Base-by-base conservation (phyloP, 345 rosid genomes). In the Syzygium grande region DNA sequence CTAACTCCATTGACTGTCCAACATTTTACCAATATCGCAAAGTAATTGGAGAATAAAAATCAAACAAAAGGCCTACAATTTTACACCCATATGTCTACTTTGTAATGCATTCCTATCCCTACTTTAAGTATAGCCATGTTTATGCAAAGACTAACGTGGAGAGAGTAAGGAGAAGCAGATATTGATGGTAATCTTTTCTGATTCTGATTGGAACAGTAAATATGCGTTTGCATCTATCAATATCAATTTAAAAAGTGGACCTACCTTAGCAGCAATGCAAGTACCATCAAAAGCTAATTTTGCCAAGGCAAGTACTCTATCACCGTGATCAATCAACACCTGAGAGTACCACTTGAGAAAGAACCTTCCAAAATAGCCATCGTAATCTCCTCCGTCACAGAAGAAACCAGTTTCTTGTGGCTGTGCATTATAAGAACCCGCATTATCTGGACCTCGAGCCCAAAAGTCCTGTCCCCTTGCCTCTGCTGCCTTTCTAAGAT, bases 361-460 rank as follows among this genome's bases (percentile, higher is more conserved):
- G 93, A 98, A 98, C 89, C 98, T 96, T 46, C 99, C 99, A 85
- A 96, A 96, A 89, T 94, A 93, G 53, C 98, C 95, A 91, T 95
- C 98, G 51, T 96, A 98, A 84, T 94, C 98, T 89, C 99, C 99
- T 86, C 97, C 99, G 85, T 98, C 99, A 93, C 97, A 92, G 91
- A 98, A 98, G 94, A 98, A 98, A 84, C 96, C 95, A 46, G 99
- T 96, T 88, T 94, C 98, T 52, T 94, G 95, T 51, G 99, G 99
- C 87, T 89, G 96, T 83, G 98, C 93, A 90, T 96, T 98, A 90
- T 96, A 96, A 29, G 95, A 92, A 84, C 99, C 99, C 3, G 95
- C 93, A 89, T 96, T 96, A 59, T 96, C 98, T 86, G 99, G 99
- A 59, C 96, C 98, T 89, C 94, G 90, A 85, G 95, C 99, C 99